These are phyloP conservation scores for Trichosanthes truncata DNA, from an alignment of 306 rosid species.

Conservation along the genomic window DNA sequence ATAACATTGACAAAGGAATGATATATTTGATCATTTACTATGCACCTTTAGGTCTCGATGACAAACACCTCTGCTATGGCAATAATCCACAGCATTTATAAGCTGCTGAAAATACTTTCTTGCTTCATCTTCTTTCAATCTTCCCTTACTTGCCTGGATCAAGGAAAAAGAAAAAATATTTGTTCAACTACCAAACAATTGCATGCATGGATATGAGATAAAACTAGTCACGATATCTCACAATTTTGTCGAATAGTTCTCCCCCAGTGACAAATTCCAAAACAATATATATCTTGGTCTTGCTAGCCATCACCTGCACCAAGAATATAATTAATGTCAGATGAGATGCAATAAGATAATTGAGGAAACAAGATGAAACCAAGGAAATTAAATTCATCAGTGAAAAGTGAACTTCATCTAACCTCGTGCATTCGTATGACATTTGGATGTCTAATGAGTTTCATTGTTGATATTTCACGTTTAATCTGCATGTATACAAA, in stretches of 20 bases:
- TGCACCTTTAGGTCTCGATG: constrained; percentile 86
- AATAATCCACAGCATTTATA: constrained; percentile 83
- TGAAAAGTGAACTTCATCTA: constrained; percentile 14
- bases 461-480: constrained; percentile 95
- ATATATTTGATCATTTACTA: constrained; percentile 2
- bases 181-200: background rate
- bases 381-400: background rate
- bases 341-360: constrained; percentile 6
- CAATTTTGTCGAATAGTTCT: constrained; percentile 87
- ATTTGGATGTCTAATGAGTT: constrained; percentile 82
- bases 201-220: background rate
- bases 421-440: constrained; percentile 94
- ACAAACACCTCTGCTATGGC: constrained; percentile 93
- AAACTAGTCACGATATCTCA: constrained; percentile 26
- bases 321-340: constrained; percentile 20
- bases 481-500: constrained; percentile 53
- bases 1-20: background rate
- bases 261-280: constrained; percentile 93
- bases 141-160: constrained; percentile 68
- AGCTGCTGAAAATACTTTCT: constrained; percentile 94
- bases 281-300: constrained; percentile 83
- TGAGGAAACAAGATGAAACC: background rate
- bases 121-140: constrained; percentile 90
- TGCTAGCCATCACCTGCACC: constrained; percentile 93
- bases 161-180: background rate